A percentile compares a stretch with the other conserved stretches of the same genome.
Evolutionary conservation across 2,329 filamentous ascomycete species (phyloP).

Genomic region (Pseudogymnoascus sp.): DNA sequence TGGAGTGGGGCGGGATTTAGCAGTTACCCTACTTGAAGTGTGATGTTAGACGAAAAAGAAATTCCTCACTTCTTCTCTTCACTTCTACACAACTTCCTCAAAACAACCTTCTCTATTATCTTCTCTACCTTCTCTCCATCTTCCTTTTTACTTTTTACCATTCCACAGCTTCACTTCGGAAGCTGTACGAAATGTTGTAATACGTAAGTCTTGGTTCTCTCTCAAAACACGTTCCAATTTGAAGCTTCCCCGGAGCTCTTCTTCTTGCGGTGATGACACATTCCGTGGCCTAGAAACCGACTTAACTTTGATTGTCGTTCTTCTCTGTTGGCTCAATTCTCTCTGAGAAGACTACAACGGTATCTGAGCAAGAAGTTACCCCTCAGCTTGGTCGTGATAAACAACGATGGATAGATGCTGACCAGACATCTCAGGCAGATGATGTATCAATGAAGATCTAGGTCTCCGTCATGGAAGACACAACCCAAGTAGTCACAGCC

Average conservation of each 20-base stretch:
- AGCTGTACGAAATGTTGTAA: background rate
- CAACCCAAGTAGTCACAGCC: slow-evolving; percentile 9
- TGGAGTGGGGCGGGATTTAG: background rate
- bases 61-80: slow-evolving; percentile 7
- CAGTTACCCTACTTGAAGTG: background rate
- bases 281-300: slow-evolving; percentile 47
- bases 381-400: background rate
- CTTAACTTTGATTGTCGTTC: slow-evolving; percentile 44
- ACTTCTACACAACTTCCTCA: slow-evolving; percentile 5
- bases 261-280: slow-evolving; percentile 53
- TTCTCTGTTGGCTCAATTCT: slow-evolving; percentile 61
- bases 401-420: slow-evolving; percentile 14
- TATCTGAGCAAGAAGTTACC: slow-evolving; percentile 65
- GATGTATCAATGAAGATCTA: background rate
- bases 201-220: background rate
- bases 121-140: background rate
- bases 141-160: too few species aligned
- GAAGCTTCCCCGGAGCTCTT: background rate
- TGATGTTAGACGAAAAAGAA: slow-evolving; percentile 2
- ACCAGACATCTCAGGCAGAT: slow-evolving; percentile 10
- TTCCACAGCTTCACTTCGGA: background rate
- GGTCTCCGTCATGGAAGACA: slow-evolving; percentile 11
- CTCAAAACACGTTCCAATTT: background rate
- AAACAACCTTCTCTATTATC: background rate
- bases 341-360: slow-evolving; percentile 78